phyloP scores from a whole-genome alignment of 352 stramenopile species.

The Globisporangium carolinianum region DNA sequence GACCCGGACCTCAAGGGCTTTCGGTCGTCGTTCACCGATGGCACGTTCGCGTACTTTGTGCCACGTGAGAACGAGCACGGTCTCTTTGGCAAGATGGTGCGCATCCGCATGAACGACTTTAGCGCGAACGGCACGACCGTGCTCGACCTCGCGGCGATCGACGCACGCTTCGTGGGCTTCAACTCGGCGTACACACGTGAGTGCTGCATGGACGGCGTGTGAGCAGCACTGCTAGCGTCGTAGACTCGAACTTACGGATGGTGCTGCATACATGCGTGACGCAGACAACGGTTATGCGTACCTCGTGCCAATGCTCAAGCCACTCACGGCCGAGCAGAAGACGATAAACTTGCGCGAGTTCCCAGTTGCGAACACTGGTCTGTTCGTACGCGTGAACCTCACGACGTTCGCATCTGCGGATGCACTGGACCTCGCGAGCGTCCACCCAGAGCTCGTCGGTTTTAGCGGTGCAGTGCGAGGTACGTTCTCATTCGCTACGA shows the following conservation, averaged over 20 bases:
- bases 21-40: constrained; percentile 44
- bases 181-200: constrained; percentile 52
- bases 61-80: constrained; percentile 45
- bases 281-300: constrained; percentile 60
- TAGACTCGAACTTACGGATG: too few relatives aligned
- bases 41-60: constrained; percentile 62
- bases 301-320: constrained; percentile 43
- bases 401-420: constrained; percentile 30
- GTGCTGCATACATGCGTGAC: background rate
- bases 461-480: constrained; percentile 61
- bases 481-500: constrained; percentile 9
- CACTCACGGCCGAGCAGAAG: constrained; percentile 36
- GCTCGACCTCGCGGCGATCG: constrained; percentile 42
- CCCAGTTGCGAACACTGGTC: constrained; percentile 49
- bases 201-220: background rate
- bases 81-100: constrained; percentile 56
- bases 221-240: too few relatives aligned
- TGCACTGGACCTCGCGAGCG: constrained; percentile 42
- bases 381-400: constrained; percentile 54
- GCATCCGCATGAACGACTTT: constrained; percentile 46
- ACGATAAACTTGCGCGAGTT: constrained; percentile 67
- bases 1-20: constrained; percentile 45
- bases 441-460: constrained; percentile 41
- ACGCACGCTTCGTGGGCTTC: constrained; percentile 60
- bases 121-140: constrained; percentile 25